Conservation (phyloP, 148 eudicot genomes). For the Linanthus parryae region DNA sequence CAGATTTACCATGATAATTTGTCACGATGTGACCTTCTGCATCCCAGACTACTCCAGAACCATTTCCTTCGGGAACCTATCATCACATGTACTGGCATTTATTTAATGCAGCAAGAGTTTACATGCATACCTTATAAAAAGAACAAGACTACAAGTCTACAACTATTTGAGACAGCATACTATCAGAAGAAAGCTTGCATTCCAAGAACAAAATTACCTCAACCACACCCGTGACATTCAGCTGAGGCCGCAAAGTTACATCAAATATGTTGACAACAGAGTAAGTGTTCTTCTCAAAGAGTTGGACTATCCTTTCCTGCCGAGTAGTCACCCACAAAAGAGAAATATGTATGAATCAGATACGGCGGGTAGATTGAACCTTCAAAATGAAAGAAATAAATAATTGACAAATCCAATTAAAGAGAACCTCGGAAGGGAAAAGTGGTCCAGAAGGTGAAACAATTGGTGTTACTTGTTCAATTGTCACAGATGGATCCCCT, state of each 20-base stretch:
- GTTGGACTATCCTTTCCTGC: slow-evolving; percentile 84
- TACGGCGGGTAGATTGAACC: slow-evolving; percentile 15
- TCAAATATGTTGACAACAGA: slow-evolving; percentile 98
- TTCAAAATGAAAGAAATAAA: not conserved
- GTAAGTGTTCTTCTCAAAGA: slow-evolving; percentile 95
- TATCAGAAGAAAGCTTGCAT: not conserved
- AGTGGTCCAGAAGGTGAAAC: slow-evolving; percentile 65
- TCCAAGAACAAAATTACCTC: slow-evolving; percentile 52
- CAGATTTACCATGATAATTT: slow-evolving; percentile 86
- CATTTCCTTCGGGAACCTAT: slow-evolving; percentile 98
- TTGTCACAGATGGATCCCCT: slow-evolving; percentile 87
- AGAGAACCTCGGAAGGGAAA: slow-evolving; percentile 80
- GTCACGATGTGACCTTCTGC: slow-evolving; percentile 87
- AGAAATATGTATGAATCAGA: slow-evolving; percentile 29
- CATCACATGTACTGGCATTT: not conserved
- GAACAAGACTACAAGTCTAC: not conserved
- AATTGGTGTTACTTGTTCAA: slow-evolving; percentile 83
- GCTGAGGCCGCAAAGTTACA: slow-evolving; percentile 92
- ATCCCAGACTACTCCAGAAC: slow-evolving; percentile 96
- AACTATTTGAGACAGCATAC: not conserved
- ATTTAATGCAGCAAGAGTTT: not conserved
- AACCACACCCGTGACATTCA: slow-evolving; percentile 74
- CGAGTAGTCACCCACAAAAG: slow-evolving; percentile 57
- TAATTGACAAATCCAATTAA: slow-evolving; percentile 6
- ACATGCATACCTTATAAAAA: not conserved